Percentiles rank a stretch among this genome's conserved stretches.
Conservation (phyloP, 176 grass and related monocot genomes). For the Bolboschoenus planiculmis region DNA sequence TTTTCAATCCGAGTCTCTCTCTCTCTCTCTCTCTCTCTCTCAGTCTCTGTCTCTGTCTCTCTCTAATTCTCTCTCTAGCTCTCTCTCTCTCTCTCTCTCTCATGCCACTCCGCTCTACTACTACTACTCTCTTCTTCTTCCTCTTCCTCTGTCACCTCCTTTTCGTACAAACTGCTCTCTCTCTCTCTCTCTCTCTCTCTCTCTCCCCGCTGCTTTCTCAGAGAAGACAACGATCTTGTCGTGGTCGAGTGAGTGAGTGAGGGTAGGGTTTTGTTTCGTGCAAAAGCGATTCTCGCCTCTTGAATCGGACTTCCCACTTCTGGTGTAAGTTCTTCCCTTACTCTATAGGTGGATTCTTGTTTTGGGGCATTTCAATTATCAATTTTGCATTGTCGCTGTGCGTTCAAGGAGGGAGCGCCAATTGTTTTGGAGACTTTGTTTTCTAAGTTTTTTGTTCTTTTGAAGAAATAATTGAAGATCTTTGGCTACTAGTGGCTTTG, state of each 20-base stretch:
- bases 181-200: neutral
- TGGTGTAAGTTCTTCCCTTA: neutral
- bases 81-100: neutral
- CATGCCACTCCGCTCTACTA: neutral
- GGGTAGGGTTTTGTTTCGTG: neutral
- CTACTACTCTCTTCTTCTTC: neutral
- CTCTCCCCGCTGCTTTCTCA: neutral
- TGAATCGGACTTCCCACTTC: neutral
- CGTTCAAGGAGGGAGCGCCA: neutral
- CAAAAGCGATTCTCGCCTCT: neutral
- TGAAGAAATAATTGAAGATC: neutral
- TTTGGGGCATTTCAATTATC: neutral
- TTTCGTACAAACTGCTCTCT: neutral
- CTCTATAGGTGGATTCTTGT: neutral
- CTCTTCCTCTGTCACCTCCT: neutral
- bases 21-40: neutral
- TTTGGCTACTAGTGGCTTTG: neutral
- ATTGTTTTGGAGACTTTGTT: neutral
- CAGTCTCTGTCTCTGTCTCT: neutral
- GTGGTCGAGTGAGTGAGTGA: neutral
- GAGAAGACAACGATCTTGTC: neutral
- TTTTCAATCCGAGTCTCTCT: conserved; percentile 1
- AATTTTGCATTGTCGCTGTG: neutral
- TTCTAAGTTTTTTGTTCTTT: neutral
- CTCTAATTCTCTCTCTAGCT: too few relatives aligned